Evolutionary conservation across 2,329 filamentous ascomycete species (phyloP).

Genomic region (Coleophoma cylindrospora): DNA sequence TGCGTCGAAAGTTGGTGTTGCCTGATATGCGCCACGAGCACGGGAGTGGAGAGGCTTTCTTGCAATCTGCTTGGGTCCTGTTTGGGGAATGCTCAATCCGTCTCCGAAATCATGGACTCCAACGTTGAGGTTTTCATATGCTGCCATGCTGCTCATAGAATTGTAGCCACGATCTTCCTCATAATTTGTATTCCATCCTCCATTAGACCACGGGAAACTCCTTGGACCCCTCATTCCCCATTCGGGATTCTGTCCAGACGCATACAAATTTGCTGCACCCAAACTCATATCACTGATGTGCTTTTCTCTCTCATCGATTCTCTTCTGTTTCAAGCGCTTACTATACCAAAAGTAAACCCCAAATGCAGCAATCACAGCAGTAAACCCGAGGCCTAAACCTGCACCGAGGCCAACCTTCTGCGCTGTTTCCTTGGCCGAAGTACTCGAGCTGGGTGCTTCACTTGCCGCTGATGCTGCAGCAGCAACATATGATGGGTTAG

Average conservation of each 20-base stretch:
- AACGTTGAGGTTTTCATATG: conserved; percentile 20
- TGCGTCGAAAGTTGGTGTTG: conserved; percentile 36
- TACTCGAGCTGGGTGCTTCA: conserved; percentile 10
- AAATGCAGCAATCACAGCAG: conserved; percentile 41
- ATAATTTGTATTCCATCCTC: conserved; percentile 15
- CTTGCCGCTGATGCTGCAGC: conserved; percentile 5
- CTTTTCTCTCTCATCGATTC: conserved; percentile 41
- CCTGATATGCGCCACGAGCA: conserved; percentile 30
- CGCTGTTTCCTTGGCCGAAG: conserved; percentile 16
- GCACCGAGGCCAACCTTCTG: conserved; percentile 56
- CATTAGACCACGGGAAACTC: conserved; percentile 18
- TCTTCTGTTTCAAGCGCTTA: conserved; percentile 35
- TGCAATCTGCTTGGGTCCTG: conserved; percentile 19
- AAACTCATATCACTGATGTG: conserved; percentile 47
- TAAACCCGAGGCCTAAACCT: conserved; percentile 59
- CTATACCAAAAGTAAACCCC: conserved; percentile 44
- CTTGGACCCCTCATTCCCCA: conserved; percentile 13
- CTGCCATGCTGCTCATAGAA: conserved; percentile 19
- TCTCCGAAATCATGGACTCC: conserved; percentile 15
- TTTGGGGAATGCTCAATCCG: conserved; percentile 5
- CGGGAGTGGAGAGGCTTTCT: conserved; percentile 32
- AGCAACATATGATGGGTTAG: conserved; percentile 32
- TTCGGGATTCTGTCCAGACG: conserved; percentile 6
- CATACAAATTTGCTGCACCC: conserved; percentile 14
- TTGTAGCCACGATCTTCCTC: conserved; percentile 11